These are phyloP conservation scores for Datura wrightii DNA, from an alignment of 257 asterid genomes.

Conservation along the genomic window DNA sequence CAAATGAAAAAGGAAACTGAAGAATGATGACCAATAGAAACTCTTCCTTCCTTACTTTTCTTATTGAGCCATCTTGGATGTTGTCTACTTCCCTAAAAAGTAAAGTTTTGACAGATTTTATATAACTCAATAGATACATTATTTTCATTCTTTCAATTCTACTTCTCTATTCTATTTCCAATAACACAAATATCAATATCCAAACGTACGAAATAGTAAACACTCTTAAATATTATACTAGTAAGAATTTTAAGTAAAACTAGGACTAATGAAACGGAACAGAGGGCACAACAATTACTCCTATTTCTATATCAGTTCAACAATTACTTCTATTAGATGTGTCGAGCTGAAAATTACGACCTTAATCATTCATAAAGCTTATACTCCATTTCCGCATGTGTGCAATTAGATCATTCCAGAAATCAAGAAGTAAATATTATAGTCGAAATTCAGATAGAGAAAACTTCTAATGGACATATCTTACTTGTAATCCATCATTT, in stretches of 20 bases:
- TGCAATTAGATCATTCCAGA: background rate
- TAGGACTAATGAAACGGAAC: background rate
- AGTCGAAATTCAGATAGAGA: background rate
- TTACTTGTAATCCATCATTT: conserved; percentile 95
- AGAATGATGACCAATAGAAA: background rate
- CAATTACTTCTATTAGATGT: background rate
- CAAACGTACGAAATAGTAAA: background rate
- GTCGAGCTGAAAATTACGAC: background rate
- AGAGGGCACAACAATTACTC: background rate
- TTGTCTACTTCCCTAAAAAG: background rate
- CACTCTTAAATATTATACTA: background rate
- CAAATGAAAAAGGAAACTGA: background rate
- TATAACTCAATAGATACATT: background rate
- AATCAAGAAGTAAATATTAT: background rate
- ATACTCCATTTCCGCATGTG: background rate
- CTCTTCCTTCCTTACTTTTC: background rate
- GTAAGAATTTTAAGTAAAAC: background rate
- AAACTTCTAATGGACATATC: conserved; percentile 33
- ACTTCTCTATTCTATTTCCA: background rate
- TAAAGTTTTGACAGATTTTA: background rate
- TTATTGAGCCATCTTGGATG: background rate
- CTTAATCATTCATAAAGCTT: background rate
- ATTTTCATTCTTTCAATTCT: background rate
- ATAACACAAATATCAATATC: background rate
- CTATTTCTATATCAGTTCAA: background rate